Evolutionary conservation across 768 basidiomycete genomes (phyloP).

Genomic region (Boletus bicolor): DNA sequence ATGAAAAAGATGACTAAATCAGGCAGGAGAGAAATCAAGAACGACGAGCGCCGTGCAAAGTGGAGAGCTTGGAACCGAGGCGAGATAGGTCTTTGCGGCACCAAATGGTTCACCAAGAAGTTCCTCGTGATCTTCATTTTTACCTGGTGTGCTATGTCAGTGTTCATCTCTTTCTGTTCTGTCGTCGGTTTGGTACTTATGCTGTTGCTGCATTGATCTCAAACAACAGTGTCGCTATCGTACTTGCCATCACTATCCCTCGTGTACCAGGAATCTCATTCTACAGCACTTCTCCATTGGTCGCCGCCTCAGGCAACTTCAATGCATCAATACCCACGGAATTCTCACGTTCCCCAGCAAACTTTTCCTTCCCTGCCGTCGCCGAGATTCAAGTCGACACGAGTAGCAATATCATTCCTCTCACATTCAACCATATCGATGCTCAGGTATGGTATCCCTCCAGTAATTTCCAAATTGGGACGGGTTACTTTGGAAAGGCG

Average conservation of each 20-base stretch:
- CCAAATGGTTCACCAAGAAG: slow-evolving; percentile 67
- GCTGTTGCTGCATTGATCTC: not conserved
- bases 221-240: slow-evolving; percentile 52
- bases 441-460: slow-evolving; percentile 70
- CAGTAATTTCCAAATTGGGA: slow-evolving; percentile 61
- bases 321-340: slow-evolving; percentile 51
- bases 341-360: slow-evolving; percentile 79
- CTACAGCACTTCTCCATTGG: slow-evolving; percentile 54
- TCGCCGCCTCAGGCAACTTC: slow-evolving; percentile 55
- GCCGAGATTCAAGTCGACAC: slow-evolving; percentile 79
- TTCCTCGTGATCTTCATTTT: slow-evolving; percentile 69
- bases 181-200: slow-evolving; percentile 1
- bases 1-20: slow-evolving; percentile 73
- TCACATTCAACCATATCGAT: slow-evolving; percentile 64
- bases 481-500: slow-evolving; percentile 56
- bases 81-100: slow-evolving; percentile 75
- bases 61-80: slow-evolving; percentile 80
- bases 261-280: slow-evolving; percentile 75
- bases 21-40: slow-evolving; percentile 60
- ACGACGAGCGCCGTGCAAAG: slow-evolving; percentile 49
- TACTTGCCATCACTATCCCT: slow-evolving; percentile 78
- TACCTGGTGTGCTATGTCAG: slow-evolving; percentile 53
- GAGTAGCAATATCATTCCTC: slow-evolving; percentile 67
- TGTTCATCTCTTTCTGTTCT: slow-evolving; percentile 10
- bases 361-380: slow-evolving; percentile 83